Evolutionary conservation across 345 rosid genomes (phyloP), one percentile per base, ranked within the genome.

Genomic region (Microcos paniculata): DNA sequence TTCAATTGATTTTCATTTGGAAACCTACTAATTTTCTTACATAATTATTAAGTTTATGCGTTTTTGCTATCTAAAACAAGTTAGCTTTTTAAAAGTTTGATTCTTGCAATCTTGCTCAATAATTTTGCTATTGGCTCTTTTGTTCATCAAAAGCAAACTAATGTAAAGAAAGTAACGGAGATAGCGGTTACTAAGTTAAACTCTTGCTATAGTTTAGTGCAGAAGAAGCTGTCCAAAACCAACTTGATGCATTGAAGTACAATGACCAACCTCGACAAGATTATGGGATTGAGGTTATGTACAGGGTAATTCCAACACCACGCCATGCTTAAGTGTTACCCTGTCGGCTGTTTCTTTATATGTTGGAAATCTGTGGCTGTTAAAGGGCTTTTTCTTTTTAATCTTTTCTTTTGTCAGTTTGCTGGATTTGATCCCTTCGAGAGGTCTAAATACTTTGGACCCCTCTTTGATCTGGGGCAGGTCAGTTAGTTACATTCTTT

Each of bases 381-480:
- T 72, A 40, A 63, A 13, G 3, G 12, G 42, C 15, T 72, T 30
- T 56, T 15, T 24, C 8, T 40, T 74, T 65, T 53, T 76, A 66
- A 6, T 21, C 43, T 43, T 67, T 76, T 82, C 42, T 61, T 62
- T 42, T 23, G 75, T 52, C 86, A 92, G 99, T 93, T 95, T 86
- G 98, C 99, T 75, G 98, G 99, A 76, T 93, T 95, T 46, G 99
- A 95, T 80, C 99, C 98, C 24, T 93, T 93, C 69, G 98, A 92
- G 85, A 90, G 99, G 76, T 95, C 98, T 0, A 86, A 92, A 1
- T 95, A 95, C 75, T 92, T 92, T n/a, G 99, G 99, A 31, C 98
- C 98, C 51, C 86, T 89, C 84, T 93, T 90, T 59, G 97, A 95
- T 83, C 79, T 93, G 24, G 96, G 98, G 71, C 96, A 95, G 98